phyloP scores from a whole-genome alignment of 2,329 filamentous ascomycete genomes.

The Trichoderma sp. region DNA sequence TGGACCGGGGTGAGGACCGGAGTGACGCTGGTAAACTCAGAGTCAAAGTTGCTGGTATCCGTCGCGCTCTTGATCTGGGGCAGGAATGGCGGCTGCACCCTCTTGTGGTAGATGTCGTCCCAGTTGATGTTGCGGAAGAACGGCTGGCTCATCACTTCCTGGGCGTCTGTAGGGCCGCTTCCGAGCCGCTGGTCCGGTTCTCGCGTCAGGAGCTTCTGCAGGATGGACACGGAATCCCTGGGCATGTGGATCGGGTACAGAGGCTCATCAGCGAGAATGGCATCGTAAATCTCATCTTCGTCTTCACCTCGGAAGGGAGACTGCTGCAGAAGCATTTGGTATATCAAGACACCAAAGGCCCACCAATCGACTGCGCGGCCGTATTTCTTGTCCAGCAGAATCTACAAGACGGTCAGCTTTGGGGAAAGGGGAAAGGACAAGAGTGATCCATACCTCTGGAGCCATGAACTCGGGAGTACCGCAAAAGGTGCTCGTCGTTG shows the following conservation, averaged over 20 bases:
- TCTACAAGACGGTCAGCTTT: conserved; percentile 53
- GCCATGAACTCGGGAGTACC: conserved; percentile 99
- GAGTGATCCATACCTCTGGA: conserved; percentile 69
- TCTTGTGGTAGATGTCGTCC: conserved; percentile 98
- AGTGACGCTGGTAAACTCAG: conserved; percentile 97
- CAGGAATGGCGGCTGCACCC: conserved; percentile 83
- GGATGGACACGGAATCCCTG: conserved; percentile 92
- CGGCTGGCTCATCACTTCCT: conserved; percentile 98
- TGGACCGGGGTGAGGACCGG: conserved; percentile 96
- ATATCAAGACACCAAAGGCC: conserved; percentile 98
- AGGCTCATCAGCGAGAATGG: conserved; percentile 94
- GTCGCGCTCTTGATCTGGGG: conserved; percentile 88
- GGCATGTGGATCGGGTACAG: conserved; percentile 99
- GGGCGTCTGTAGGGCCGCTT: conserved; percentile 92
- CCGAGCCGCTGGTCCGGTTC: conserved; percentile 92
- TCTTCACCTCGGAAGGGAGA: conserved; percentile 98
- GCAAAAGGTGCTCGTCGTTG: conserved; percentile 96
- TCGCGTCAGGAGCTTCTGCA: conserved; percentile 94
- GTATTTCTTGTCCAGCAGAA: conserved; percentile 97
- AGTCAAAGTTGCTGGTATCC: conserved; percentile 99
- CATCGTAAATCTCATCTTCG: conserved; percentile 98
- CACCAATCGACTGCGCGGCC: conserved; percentile 98
- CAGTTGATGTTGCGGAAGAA: conserved; percentile 98
- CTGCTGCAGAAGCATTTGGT: conserved; percentile 99
- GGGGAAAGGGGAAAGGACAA: background rate